Evolutionary conservation across 2,329 filamentous ascomycete genomes (phyloP).

Genomic region (Trichoderma atroviride): DNA sequence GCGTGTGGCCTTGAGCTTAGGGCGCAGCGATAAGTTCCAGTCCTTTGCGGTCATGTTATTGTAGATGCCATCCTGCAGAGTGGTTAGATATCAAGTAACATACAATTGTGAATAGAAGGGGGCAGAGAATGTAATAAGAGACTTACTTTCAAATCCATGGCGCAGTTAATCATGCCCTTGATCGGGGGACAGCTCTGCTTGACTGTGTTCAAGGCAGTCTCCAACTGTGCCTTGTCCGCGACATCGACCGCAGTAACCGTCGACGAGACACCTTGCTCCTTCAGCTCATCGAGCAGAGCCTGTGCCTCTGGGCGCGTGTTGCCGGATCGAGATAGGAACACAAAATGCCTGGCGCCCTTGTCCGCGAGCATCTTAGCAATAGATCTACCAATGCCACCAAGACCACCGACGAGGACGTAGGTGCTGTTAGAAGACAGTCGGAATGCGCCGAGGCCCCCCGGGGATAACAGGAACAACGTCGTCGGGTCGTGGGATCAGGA

Average conservation of each 20-base stretch:
- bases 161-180: neutral
- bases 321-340: neutral
- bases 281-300: neutral
- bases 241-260: neutral
- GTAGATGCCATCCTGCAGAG: neutral
- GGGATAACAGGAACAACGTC: constrained; percentile 10
- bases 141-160: neutral
- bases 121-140: neutral
- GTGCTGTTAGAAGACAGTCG: neutral
- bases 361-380: neutral
- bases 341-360: neutral
- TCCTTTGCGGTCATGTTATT: neutral
- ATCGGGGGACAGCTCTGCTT: neutral
- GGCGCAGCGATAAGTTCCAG: neutral
- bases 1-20: constrained; percentile 4
- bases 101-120: too few species aligned
- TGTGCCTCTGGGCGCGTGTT: neutral
- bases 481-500: constrained; percentile 22
- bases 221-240: neutral
- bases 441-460: neutral
- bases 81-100: neutral
- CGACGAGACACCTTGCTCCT: neutral
- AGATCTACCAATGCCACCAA: neutral
- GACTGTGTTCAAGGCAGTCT: neutral
- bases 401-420: neutral